Evolutionary conservation across 169 alveolate species (phyloP).

Genomic region (Plasmodium reichenowi): DNA sequence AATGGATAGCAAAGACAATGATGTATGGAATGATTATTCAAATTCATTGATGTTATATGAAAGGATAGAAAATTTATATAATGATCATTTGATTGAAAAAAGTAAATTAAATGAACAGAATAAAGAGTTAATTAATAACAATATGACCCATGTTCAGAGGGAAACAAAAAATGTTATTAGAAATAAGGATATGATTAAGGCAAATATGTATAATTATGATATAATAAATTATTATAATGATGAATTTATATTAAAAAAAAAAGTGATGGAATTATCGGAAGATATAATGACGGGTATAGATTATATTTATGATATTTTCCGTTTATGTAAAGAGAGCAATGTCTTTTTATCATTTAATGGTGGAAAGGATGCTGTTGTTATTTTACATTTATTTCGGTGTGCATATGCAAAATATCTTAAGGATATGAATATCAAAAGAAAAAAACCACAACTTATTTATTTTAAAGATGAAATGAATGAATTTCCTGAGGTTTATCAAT

Average conservation of each 20-base stretch:
- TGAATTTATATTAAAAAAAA: slow-evolving; percentile 51
- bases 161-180: slow-evolving; percentile 9
- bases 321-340: slow-evolving; percentile 76
- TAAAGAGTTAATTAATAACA: slow-evolving; percentile 3
- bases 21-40: slow-evolving; percentile 62
- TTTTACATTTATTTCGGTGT: slow-evolving; percentile 81
- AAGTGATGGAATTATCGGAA: slow-evolving; percentile 58
- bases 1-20: slow-evolving; percentile 38
- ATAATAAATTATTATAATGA: slow-evolving; percentile 68
- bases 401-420: slow-evolving; percentile 75
- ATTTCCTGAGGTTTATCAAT: slow-evolving; percentile 71
- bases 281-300: slow-evolving; percentile 59
- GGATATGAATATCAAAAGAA: slow-evolving; percentile 32
- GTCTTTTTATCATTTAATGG: slow-evolving; percentile 86
- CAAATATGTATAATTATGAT: slow-evolving; percentile 68
- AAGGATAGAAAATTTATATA: slow-evolving; percentile 45
- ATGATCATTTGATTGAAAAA: slow-evolving; percentile 23
- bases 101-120: slow-evolving; percentile 27
- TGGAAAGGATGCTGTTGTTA: slow-evolving; percentile 86
- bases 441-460: slow-evolving; percentile 60
- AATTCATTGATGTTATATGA: slow-evolving; percentile 55
- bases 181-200: slow-evolving; percentile 27
- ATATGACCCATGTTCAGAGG: neutral
- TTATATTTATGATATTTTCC: slow-evolving; percentile 60
- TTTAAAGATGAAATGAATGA: slow-evolving; percentile 58